Conservation (phyloP, 2,329 filamentous ascomycete species). For the Metarhizium brunneum region DNA sequence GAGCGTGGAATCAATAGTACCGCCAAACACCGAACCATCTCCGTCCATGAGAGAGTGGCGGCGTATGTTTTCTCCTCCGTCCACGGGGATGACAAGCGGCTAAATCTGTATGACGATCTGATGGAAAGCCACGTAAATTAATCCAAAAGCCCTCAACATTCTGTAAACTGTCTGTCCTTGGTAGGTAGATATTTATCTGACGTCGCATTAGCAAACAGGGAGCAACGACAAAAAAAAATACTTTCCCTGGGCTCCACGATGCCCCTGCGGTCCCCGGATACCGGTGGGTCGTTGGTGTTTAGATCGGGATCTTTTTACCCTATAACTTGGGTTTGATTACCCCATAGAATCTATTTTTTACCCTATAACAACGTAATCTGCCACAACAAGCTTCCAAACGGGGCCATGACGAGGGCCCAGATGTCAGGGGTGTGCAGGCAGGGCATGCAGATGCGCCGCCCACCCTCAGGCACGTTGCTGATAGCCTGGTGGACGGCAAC, state of each 20-base stretch:
- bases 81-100: no score
- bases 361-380: constrained; percentile 21
- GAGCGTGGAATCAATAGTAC: background rate
- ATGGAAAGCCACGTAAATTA: no score
- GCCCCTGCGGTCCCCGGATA: background rate
- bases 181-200: no score
- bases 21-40: background rate
- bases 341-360: constrained; percentile 14
- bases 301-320: constrained; percentile 9
- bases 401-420: background rate
- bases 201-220: no score
- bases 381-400: constrained; percentile 6
- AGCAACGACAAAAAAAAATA: background rate
- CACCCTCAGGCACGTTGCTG: background rate
- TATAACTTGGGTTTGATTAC: constrained; percentile 10
- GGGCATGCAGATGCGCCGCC: background rate
- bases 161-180: no score
- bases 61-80: no score
- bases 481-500: background rate
- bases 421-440: background rate
- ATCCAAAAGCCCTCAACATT: no score
- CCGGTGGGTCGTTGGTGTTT: background rate
- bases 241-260: constrained; percentile 2
- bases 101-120: no score
- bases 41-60: background rate